Evolutionary conservation across 2,329 filamentous ascomycete genomes (phyloP).

Genomic region (Xylaria sp.): DNA sequence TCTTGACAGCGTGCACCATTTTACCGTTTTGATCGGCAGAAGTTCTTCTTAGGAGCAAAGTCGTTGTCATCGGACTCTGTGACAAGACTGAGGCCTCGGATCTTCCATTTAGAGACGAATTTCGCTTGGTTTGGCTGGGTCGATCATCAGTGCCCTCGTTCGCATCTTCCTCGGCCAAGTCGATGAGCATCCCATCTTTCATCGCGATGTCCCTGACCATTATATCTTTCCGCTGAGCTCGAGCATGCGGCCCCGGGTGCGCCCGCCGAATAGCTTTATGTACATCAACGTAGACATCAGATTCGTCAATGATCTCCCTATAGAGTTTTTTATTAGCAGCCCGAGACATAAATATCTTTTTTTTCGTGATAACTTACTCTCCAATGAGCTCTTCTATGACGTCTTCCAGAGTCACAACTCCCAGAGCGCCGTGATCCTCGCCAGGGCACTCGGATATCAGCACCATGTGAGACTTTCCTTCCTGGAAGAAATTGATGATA

Average conservation of each 20-base stretch:
- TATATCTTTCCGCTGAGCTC: constrained; percentile 59
- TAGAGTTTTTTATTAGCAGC: constrained; percentile 7
- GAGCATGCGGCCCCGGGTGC: constrained; percentile 82
- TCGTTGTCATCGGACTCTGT: constrained; percentile 63
- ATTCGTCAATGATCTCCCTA: constrained; percentile 96
- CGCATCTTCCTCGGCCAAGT: constrained; percentile 53
- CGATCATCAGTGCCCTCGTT: constrained; percentile 22
- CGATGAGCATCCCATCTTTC: constrained; percentile 54
- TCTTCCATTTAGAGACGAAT: constrained; percentile 53
- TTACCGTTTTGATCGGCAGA: constrained; percentile 67
- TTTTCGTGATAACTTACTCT: constrained; percentile 71
- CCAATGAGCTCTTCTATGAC: constrained; percentile 99
- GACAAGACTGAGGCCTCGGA: constrained; percentile 56
- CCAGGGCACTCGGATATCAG: constrained; percentile 90
- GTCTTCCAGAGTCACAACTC: constrained; percentile 95
- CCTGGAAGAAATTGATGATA: constrained; percentile 99
- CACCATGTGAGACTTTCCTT: constrained; percentile 99
- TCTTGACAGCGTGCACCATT: constrained; percentile 63
- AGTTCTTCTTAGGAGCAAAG: constrained; percentile 69
- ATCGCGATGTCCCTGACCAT: constrained; percentile 47
- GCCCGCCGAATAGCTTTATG: constrained; percentile 96
- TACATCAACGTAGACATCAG: constrained; percentile 97
- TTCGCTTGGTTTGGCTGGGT: constrained; percentile 45
- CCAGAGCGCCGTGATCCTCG: constrained; percentile 89
- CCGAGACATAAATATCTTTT: constrained; percentile 23